Percentiles rank a stretch among this genome's conserved stretches.
Evolutionary conservation across 1,284 basidiomycete species (phyloP).

Genomic region (Afroboletus lepidellus): DNA sequence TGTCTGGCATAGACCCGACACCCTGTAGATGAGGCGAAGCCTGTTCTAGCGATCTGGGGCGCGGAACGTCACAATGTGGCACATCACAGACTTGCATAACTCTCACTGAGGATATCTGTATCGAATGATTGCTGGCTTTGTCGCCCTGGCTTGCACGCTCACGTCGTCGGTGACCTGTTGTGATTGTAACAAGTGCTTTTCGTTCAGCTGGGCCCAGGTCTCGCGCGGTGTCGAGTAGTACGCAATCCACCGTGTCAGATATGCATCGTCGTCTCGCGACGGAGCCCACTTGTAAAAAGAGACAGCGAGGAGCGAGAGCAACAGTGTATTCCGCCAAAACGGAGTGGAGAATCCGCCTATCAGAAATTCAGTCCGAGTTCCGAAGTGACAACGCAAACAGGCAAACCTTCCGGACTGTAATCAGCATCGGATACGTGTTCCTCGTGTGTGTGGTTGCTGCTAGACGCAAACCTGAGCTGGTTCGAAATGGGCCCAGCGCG

Average conservation of each 20-base stretch:
- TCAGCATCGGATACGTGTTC: conserved; percentile 40
- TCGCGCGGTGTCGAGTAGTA: conserved; percentile 49
- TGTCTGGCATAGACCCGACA: conserved; percentile 26
- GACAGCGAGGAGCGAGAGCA: conserved; percentile 46
- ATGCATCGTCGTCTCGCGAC: conserved; percentile 52
- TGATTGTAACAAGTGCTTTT: conserved; percentile 53
- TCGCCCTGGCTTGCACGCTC: conserved; percentile 49
- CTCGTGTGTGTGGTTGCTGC: conserved; percentile 35
- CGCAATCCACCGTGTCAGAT: conserved; percentile 62
- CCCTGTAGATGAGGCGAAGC: conserved; percentile 34
- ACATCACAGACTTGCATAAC: neutral
- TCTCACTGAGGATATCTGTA: conserved; percentile 71
- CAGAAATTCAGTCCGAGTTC: conserved; percentile 7
- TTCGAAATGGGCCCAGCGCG: conserved; percentile 15
- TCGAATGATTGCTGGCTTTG: conserved; percentile 53
- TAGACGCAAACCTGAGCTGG: conserved; percentile 42
- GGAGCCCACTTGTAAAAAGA: conserved; percentile 69
- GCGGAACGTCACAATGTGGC: neutral
- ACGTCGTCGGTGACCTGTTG: conserved; percentile 45
- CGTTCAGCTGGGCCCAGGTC: conserved; percentile 52
- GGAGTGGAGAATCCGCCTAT: conserved; percentile 54
- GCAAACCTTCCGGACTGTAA: conserved; percentile 61
- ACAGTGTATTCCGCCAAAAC: conserved; percentile 59
- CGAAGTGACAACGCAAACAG: neutral
- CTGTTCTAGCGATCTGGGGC: conserved; percentile 28